phyloP scores from a whole-genome alignment of 352 stramenopile genomes.

The Phytophthora macrochlamydospora region DNA sequence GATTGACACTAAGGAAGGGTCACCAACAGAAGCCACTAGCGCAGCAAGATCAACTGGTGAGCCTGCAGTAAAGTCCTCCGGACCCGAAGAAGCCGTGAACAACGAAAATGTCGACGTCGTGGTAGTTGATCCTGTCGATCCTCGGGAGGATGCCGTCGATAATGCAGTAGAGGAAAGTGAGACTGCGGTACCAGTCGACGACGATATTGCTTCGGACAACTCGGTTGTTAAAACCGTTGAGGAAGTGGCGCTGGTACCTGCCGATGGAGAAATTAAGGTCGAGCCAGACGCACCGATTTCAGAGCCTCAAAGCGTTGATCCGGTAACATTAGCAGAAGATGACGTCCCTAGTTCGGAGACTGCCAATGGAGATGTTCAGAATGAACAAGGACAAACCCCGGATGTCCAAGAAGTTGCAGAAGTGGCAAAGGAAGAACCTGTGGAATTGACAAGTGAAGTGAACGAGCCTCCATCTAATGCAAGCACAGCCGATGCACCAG shows the following conservation, averaged over 20 bases:
- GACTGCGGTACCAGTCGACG: too few relatives aligned
- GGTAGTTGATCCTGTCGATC: too few relatives aligned
- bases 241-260: neutral
- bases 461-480: neutral
- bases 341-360: neutral
- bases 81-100: neutral
- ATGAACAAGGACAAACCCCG: constrained; percentile 1
- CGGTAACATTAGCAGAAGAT: neutral
- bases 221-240: too few relatives aligned
- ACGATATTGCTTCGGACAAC: too few relatives aligned
- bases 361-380: neutral
- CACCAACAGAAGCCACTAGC: neutral
- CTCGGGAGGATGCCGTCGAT: too few relatives aligned
- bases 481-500: constrained; percentile 5
- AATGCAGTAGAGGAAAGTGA: too few relatives aligned
- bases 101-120: neutral
- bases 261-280: neutral
- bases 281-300: constrained; percentile 1
- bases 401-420: neutral
- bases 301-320: neutral
- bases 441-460: neutral
- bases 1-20: neutral
- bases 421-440: neutral
- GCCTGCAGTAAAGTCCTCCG: too few relatives aligned
- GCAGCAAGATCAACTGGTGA: neutral